These are phyloP conservation scores for Plasmodiophora brassicae DNA, from an alignment of 208 protist genomes.

Conservation along the genomic window DNA sequence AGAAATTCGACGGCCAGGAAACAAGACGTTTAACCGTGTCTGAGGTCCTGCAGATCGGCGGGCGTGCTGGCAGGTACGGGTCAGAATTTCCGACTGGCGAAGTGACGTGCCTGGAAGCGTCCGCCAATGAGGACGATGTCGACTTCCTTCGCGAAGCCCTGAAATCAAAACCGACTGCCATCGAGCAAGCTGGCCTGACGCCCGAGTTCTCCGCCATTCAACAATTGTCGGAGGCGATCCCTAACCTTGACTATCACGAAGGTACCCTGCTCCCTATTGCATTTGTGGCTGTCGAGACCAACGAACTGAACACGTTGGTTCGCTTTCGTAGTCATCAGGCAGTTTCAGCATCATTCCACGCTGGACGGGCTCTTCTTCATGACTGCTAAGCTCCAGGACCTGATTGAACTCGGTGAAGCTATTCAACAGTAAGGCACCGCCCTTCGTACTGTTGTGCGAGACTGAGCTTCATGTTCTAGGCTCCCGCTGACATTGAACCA, in stretches of 20 bases:
- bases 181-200: not conserved
- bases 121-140: not conserved
- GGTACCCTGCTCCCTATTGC: not conserved
- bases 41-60: slow-evolving; percentile 71
- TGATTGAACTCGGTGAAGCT: not conserved
- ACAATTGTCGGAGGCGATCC: not conserved
- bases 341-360: not conserved
- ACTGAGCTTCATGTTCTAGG: not conserved
- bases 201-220: slow-evolving; percentile 12
- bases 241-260: not conserved
- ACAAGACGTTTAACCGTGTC: slow-evolving; percentile 53
- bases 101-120: slow-evolving; percentile 18
- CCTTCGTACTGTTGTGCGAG: not conserved
- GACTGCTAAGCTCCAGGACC: not conserved
- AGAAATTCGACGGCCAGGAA: slow-evolving; percentile 72
- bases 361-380: not conserved
- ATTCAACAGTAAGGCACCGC: not conserved
- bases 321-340: not conserved
- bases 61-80: slow-evolving; percentile 76
- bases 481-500: not conserved
- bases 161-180: not conserved
- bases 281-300: not conserved
- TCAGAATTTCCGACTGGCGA: not conserved
- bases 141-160: not conserved
- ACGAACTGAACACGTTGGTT: not conserved